Percentiles rank a stretch among this genome's conserved stretches.
Conservation (phyloP, 108 stramenopile species). For the Pelagomonas calceolata region DNA sequence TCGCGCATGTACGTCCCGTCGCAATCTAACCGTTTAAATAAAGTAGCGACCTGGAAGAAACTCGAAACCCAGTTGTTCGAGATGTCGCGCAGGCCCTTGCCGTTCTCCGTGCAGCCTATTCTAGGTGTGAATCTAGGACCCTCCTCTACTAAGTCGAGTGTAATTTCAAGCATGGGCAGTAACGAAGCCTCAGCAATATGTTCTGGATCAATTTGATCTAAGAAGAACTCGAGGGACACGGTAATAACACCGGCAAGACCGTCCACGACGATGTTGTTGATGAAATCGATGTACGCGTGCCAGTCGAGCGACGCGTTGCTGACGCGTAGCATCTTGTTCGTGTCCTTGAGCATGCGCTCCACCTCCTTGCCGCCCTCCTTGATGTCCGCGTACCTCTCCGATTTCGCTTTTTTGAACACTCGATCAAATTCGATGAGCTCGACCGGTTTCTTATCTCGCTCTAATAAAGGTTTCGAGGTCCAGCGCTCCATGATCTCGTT, state of each 20-base stretch:
- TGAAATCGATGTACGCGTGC: slow-evolving; percentile 67
- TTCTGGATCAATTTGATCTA: slow-evolving; percentile 56
- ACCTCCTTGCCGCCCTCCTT: slow-evolving; percentile 65
- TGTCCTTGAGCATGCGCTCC: slow-evolving; percentile 55
- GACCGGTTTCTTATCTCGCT: slow-evolving; percentile 68
- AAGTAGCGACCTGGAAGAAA: slow-evolving; percentile 58
- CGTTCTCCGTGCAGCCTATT: slow-evolving; percentile 27
- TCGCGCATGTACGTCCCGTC: slow-evolving; percentile 72
- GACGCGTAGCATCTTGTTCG: slow-evolving; percentile 54
- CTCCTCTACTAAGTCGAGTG: slow-evolving; percentile 46
- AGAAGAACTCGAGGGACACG: slow-evolving; percentile 53
- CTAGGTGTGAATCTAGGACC: slow-evolving; percentile 48
- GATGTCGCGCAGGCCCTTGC: slow-evolving; percentile 51
- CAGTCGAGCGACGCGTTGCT: slow-evolving; percentile 62
- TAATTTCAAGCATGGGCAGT: slow-evolving; percentile 65
- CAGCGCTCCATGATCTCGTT: slow-evolving; percentile 44
- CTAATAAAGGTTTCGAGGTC: slow-evolving; percentile 50
- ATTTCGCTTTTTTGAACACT: slow-evolving; percentile 37
- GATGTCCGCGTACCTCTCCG: slow-evolving; percentile 49
- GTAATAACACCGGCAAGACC: slow-evolving; percentile 55
- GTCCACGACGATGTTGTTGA: slow-evolving; percentile 62
- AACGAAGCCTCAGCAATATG: slow-evolving; percentile 41
- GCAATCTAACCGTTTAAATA: slow-evolving; percentile 66
- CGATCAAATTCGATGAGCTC: slow-evolving; percentile 68
- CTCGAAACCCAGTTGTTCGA: slow-evolving; percentile 59